Base-by-base conservation (phyloP, 2,329 filamentous ascomycete genomes). In the Cercospora berteroae region DNA sequence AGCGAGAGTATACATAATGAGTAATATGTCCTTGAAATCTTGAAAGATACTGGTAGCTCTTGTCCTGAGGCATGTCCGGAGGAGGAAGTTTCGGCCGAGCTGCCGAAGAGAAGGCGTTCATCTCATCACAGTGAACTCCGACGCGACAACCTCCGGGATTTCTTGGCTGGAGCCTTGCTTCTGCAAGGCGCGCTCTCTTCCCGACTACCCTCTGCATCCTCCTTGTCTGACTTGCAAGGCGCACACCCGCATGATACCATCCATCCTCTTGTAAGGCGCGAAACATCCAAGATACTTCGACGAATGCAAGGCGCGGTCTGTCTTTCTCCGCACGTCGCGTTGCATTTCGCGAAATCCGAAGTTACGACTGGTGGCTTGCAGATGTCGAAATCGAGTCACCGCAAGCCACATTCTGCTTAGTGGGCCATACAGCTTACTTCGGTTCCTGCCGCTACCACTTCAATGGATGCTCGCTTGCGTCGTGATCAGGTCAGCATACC, bases 1-100 rank as follows among this genome's bases (percentile, higher is more conserved):
- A 55, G 52, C 36, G 50, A 29, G 29, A 57, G 50, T 56, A 57
- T 64, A 66, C 63, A 64, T 64, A 64, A 67, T 67, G 61, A 67
- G 56, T 67, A 67, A 67, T 67, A 64, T 63, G 31, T 63, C 50
- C 55, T 36, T 58, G 48, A 55, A 25, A 55, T 16, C 7, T 36
- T 33, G 29, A 6, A 58, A 7, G 27, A 23, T 8, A 7, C 13
- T n/a, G 5, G 7, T 16, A 6, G 4, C 16, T 18, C 3, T 16
- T 9, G 27, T 58, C 27, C 18, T 31, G 18, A 18, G 55, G 29
- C 8, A 33, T 23, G 2, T n/a, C 3, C 16, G 36, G 36, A n/a
- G 36, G 27, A 16, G 16, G 1, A 13, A 31, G 55, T 12, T 31
- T 58, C 31, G 29, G 27, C 27, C 55, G 27, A 31, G 27, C 27